Evolutionary conservation across 1,284 basidiomycete genomes (phyloP), one percentile per base, ranked within the genome.

Genomic region (Papiliotrema flavescens): DNA sequence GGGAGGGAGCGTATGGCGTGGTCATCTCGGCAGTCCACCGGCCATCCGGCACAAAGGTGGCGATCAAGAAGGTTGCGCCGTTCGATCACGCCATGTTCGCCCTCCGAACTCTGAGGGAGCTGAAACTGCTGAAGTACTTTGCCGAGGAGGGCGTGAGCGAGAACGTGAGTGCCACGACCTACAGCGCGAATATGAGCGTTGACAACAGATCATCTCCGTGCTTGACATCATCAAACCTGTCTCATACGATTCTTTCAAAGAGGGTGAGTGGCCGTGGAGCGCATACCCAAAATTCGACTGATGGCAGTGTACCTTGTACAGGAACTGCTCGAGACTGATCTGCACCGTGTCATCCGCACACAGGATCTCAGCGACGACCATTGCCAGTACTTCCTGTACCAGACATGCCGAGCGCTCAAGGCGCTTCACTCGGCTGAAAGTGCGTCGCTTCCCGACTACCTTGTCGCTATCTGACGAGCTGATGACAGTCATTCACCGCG

Each of bases 71-170:
- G 82, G 90, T 94, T 78, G 84, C 87, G 6, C 90, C 90, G 0
- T 93, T 94, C 63, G 90, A 93, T 73, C 90, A 93, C 70, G 88
- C 88, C 19, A 90, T 93, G 88, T 93, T 91, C 75, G 89, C 88
- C 64, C 78, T 92, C 53, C 80, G 90, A 44, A 93, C 90, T 0
- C 81, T 93, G 47, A 81, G 90, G 57, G 90, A 93, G 74, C 81
- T 93, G 62, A 94, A 94, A 73, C 80, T 94, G 32, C 83, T 91
- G 70, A 92, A 92, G 71, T 93, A 92, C 79, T 82, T 96, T 69
- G 89, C 87, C 59, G 88, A 90, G 78, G 86, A 90, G 1, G 88
- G 89, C 49, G 89, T 93, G 68, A 90, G 89, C 79, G 91, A 95
- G 79, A 95, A 96, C 72, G 89, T 91, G 69, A 67, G 87, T 80